A percentile compares a stretch with the other conserved stretches of the same genome.
Evolutionary conservation across 768 basidiomycete species (phyloP).

Genomic region (Daedalea quercina): DNA sequence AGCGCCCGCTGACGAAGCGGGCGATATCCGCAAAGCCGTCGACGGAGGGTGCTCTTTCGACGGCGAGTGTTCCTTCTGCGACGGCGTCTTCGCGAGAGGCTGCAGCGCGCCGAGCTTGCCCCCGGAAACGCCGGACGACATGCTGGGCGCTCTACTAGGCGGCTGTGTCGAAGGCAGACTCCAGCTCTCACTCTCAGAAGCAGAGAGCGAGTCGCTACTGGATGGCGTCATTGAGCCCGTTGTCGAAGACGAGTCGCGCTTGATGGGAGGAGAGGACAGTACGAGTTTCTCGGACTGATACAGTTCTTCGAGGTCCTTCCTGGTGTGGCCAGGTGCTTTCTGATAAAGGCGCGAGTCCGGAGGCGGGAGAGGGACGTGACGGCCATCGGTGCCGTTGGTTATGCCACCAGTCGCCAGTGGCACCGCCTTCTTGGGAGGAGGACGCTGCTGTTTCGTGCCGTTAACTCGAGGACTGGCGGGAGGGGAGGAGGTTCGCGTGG

Average conservation of each 20-base stretch:
- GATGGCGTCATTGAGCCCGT: slow-evolving; percentile 32
- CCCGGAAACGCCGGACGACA: slow-evolving; percentile 36
- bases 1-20: slow-evolving; percentile 16
- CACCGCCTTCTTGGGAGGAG: slow-evolving; percentile 10
- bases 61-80: slow-evolving; percentile 6
- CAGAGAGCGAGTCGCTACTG: slow-evolving; percentile 40
- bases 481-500: slow-evolving; percentile 1
- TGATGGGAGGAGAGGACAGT: slow-evolving; percentile 16
- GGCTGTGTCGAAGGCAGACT: slow-evolving; percentile 58
- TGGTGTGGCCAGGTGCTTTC: slow-evolving; percentile 46
- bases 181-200: slow-evolving; percentile 52
- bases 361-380: slow-evolving; percentile 42
- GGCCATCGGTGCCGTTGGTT: slow-evolving; percentile 16
- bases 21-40: slow-evolving; percentile 19
- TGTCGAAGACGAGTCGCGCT: slow-evolving; percentile 29
- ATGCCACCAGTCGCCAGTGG: slow-evolving; percentile 7
- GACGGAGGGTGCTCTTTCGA: slow-evolving; percentile 15
- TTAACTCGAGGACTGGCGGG: slow-evolving; percentile 8
- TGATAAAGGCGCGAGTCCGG: slow-evolving; percentile 41
- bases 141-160: slow-evolving; percentile 46
- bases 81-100: slow-evolving; percentile 9
- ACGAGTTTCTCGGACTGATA: slow-evolving; percentile 10
- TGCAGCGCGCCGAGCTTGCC: slow-evolving; percentile 22
- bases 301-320: slow-evolving; percentile 34
- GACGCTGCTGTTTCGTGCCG: slow-evolving; percentile 13